These are phyloP conservation scores for Arabidopsis thaliana DNA, from an alignment of 345 rosid genomes.

Conservation along the genomic window TAIR10.1 NC_003076.8:21481501-21482000, in stretches of 20 bases:
- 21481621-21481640: slow-evolving; percentile 9
- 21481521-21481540: background rate
- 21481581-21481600: slow-evolving; percentile 12
- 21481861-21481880: background rate
- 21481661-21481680: slow-evolving; percentile 39
- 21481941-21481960: background rate
- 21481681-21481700: slow-evolving; percentile 32
- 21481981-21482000: background rate
- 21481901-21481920: background rate
- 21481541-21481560: background rate
- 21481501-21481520: background rate
- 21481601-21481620: background rate
- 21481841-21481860: background rate
- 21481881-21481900: background rate
- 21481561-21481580: slow-evolving; percentile 19
- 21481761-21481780: background rate
- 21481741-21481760: slow-evolving; percentile 21
- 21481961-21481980: background rate
- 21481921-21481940: background rate
- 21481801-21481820: slow-evolving; percentile 21
- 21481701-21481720: slow-evolving; percentile 30
- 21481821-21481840: slow-evolving; percentile 26
- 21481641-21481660: slow-evolving; percentile 14
- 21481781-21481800: slow-evolving; percentile 37
- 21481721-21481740: slow-evolving; percentile 6